These are phyloP conservation scores for Didymella keratinophila DNA, from an alignment of 2,329 filamentous ascomycete genomes.

Conservation along the genomic window DNA sequence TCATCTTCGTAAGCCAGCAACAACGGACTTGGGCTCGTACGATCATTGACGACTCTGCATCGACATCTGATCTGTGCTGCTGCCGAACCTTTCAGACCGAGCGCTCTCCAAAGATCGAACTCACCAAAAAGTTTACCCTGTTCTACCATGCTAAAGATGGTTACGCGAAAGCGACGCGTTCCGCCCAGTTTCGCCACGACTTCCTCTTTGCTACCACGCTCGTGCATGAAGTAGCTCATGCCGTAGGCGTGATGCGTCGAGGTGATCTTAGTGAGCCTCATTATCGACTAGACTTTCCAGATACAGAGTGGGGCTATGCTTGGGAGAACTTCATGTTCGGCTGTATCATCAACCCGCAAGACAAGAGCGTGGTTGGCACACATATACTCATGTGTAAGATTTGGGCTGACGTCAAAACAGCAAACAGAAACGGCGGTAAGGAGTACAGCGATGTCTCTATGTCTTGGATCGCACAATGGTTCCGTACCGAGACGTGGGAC, in stretches of 20 bases:
- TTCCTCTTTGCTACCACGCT: constrained; percentile 44
- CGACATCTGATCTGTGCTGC: constrained; percentile 22
- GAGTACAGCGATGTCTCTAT: constrained; percentile 44
- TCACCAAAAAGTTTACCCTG: constrained; percentile 29
- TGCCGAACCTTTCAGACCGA: constrained; percentile 24
- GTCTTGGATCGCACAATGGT: constrained; percentile 49
- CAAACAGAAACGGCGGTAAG: constrained; percentile 33
- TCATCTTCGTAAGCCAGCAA: constrained; percentile 27
- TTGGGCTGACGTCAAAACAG: constrained; percentile 33
- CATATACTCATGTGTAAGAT: constrained; percentile 39
- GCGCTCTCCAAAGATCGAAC: constrained; percentile 31
- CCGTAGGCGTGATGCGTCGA: constrained; percentile 44
- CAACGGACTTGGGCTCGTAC: constrained; percentile 37
- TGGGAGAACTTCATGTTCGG: constrained; percentile 51
- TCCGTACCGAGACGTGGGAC: constrained; percentile 45
- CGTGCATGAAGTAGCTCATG: constrained; percentile 48
- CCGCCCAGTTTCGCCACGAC: constrained; percentile 45
- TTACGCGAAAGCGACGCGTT: constrained; percentile 32
- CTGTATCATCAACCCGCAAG: constrained; percentile 42
- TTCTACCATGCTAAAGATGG: constrained; percentile 32
- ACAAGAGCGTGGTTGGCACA: constrained; percentile 27
- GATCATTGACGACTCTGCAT: constrained; percentile 3
- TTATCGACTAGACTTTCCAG: constrained; percentile 35
- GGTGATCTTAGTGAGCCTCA: constrained; percentile 40
- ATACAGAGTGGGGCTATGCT: constrained; percentile 44